phyloP scores from a whole-genome alignment of 2,329 filamentous ascomycete species.

The Aspergillus intermedius region DNA sequence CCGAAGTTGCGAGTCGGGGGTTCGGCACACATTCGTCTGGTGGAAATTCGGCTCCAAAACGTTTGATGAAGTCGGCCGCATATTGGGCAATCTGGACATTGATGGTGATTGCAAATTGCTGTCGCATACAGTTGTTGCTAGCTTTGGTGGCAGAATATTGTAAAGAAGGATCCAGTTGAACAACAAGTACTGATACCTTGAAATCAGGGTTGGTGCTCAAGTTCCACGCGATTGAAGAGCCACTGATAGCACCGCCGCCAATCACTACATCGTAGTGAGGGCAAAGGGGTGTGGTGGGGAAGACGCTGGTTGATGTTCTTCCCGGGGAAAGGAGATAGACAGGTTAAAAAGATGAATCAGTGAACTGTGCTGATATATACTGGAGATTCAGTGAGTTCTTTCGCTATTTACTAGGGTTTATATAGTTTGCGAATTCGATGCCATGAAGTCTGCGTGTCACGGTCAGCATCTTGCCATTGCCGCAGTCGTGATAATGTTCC shows the following conservation, averaged over 20 bases:
- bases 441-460: no score
- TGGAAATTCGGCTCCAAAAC: conserved; percentile 4
- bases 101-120: conserved; percentile 14
- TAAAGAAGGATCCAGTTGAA: conserved; percentile 11
- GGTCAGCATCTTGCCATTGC: no score
- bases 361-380: no score
- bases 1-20: conserved; percentile 1
- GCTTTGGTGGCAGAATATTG: conserved; percentile 11
- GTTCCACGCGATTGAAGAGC: conserved; percentile 11
- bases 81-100: conserved; percentile 14
- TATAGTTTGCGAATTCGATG: no score
- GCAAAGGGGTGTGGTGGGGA: not conserved
- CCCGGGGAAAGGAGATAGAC: not conserved
- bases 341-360: no score
- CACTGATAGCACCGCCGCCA: conserved; percentile 11
- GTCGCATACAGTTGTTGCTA: conserved; percentile 15
- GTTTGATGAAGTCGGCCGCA: conserved; percentile 10
- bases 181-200: conserved; percentile 8
- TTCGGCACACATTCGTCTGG: conserved; percentile 1
- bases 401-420: no score
- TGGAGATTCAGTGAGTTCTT: no score
- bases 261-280: conserved; percentile 11
- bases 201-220: conserved; percentile 5
- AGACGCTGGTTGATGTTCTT: not conserved
- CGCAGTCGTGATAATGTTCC: no score